phyloP scores from a whole-genome alignment of 1,284 basidiomycete species.

The Sanghuangporus sanghuang region DNA sequence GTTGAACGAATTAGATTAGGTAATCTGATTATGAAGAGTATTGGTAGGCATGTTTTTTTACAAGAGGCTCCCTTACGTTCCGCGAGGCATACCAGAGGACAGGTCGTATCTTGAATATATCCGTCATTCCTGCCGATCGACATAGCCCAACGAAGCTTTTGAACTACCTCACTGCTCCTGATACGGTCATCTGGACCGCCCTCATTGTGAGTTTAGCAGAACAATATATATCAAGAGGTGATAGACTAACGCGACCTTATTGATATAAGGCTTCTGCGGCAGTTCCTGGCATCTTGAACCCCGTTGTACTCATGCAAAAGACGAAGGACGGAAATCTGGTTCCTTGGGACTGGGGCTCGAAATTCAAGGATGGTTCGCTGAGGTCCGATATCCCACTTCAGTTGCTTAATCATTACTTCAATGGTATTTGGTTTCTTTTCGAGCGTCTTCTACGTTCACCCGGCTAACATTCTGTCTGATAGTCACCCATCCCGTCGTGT shows the following conservation, averaged over 20 bases:
- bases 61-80: constrained; percentile 92
- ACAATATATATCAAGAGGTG: neutral
- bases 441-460: constrained; percentile 10
- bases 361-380: constrained; percentile 89
- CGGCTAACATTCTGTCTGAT: constrained; percentile 7
- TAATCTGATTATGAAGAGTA: constrained; percentile 20
- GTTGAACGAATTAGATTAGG: neutral
- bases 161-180: constrained; percentile 94
- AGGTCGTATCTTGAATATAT: constrained; percentile 90
- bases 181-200: constrained; percentile 77
- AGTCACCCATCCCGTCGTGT: constrained; percentile 95
- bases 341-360: constrained; percentile 93
- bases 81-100: constrained; percentile 92
- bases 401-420: constrained; percentile 89
- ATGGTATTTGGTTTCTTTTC: constrained; percentile 42
- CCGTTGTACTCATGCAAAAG: constrained; percentile 93
- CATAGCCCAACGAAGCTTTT: constrained; percentile 87
- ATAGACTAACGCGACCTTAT: neutral
- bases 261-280: constrained; percentile 61
- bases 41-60: constrained; percentile 76
- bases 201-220: constrained; percentile 34
- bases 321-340: constrained; percentile 75
- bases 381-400: constrained; percentile 94
- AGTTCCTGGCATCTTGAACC: constrained; percentile 81
- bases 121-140: constrained; percentile 56